phyloP scores from a whole-genome alignment of 257 asterid species.

The Haberlea rhodopensis region DNA sequence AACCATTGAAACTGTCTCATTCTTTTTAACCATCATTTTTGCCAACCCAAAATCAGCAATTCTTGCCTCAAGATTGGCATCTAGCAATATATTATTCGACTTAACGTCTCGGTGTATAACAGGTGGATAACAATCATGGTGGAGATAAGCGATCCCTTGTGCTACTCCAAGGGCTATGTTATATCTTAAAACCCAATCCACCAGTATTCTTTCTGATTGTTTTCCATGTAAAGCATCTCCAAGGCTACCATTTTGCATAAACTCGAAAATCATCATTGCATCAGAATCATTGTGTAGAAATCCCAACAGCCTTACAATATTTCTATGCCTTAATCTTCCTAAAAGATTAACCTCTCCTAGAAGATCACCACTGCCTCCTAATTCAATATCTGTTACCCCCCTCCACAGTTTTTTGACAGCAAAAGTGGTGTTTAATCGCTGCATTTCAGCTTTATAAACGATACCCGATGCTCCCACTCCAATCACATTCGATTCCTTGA shows the following conservation, averaged over 20 bases:
- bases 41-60: slow-evolving; percentile 63
- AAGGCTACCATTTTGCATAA: slow-evolving; percentile 49
- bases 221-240: slow-evolving; percentile 45
- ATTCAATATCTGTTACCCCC: slow-evolving; percentile 50
- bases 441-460: slow-evolving; percentile 70
- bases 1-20: slow-evolving; percentile 48
- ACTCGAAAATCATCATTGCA: slow-evolving; percentile 51
- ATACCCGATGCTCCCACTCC: slow-evolving; percentile 81
- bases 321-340: slow-evolving; percentile 52
- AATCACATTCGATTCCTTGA: slow-evolving; percentile 63
- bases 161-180: slow-evolving; percentile 60
- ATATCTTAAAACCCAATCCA: slow-evolving; percentile 47
- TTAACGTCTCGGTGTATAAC: slow-evolving; percentile 59
- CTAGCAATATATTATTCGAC: slow-evolving; percentile 50
- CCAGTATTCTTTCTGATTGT: slow-evolving; percentile 23
- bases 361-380: slow-evolving; percentile 51
- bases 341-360: slow-evolving; percentile 67
- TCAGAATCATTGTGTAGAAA: slow-evolving; percentile 40
- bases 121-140: slow-evolving; percentile 57
- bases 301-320: slow-evolving; percentile 49
- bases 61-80: slow-evolving; percentile 48
- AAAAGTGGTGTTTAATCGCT: slow-evolving; percentile 39
- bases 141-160: slow-evolving; percentile 57
- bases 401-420: slow-evolving; percentile 83
- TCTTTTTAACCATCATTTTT: slow-evolving; percentile 36